phyloP scores from a whole-genome alignment of 2,329 filamentous ascomycete genomes.

The Xylariaceae sp. region DNA sequence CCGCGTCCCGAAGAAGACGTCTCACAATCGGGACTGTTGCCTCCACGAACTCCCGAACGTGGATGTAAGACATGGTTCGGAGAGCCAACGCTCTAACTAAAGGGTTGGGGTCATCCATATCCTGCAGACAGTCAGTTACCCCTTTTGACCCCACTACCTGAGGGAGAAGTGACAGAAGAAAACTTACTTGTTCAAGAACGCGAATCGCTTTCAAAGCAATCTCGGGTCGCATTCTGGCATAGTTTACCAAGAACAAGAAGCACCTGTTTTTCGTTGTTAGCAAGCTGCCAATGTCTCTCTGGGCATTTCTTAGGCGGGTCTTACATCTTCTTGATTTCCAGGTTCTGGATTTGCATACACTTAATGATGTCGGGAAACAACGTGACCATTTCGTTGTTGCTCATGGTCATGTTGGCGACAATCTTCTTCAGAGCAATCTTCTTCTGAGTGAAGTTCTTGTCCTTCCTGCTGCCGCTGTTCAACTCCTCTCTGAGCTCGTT shows the following conservation, averaged over 20 bases:
- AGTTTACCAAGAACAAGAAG: slow-evolving; percentile 96
- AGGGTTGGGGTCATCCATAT: slow-evolving; percentile 90
- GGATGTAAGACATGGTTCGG: slow-evolving; percentile 94
- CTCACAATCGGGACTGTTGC: slow-evolving; percentile 82
- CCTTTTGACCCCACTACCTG: neutral
- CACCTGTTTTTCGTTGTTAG: slow-evolving; percentile 57
- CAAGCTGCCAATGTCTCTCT: neutral
- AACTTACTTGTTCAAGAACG: slow-evolving; percentile 68
- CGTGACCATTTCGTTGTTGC: slow-evolving; percentile 99
- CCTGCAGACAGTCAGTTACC: slow-evolving; percentile 45
- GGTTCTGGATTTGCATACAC: slow-evolving; percentile 89
- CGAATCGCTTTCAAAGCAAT: slow-evolving; percentile 90
- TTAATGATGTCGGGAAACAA: slow-evolving; percentile 91
- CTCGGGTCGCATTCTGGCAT: slow-evolving; percentile 88
- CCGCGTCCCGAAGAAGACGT: slow-evolving; percentile 72
- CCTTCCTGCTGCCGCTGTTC: slow-evolving; percentile 91
- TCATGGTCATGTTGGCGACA: slow-evolving; percentile 99
- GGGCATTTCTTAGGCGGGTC: slow-evolving; percentile 23
- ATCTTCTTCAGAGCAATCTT: slow-evolving; percentile 99
- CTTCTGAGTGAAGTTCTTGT: slow-evolving; percentile 91
- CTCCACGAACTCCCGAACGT: slow-evolving; percentile 93
- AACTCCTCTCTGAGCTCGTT: slow-evolving; percentile 93
- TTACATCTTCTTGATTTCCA: slow-evolving; percentile 99
- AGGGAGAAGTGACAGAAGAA: neutral
- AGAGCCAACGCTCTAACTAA: slow-evolving; percentile 87